Base-by-base conservation (phyloP, 805 yeast species). In the Candida ficus region DNA sequence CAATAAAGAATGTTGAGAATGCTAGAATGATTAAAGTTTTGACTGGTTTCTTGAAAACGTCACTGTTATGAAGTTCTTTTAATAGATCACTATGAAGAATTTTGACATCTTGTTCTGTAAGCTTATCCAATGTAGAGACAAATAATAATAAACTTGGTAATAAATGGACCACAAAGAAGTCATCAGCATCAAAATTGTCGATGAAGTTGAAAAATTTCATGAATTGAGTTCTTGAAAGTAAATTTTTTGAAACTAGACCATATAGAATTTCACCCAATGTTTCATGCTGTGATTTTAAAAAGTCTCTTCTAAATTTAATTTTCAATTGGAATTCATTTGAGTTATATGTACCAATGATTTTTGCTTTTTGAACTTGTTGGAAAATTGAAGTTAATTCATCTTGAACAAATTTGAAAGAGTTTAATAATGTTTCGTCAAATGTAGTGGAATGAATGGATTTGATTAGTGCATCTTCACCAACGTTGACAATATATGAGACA, bases 281-380 rank as follows among this genome's bases (percentile, higher is more conserved):
- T 52, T 87, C 95, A 57, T 89, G 93, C 50, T 81, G 80, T 37
- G 67, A 67, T 38, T 77, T 71, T 22, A 86, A 65, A 47, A 77
- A 78, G 41, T 75, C 76, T 46, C 88, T 75, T 53, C 83, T 74
- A 51, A 74, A 80, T 28, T 67, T 68, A 27, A 83, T 58, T 17
- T 68, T 63, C 36, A 77, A 70, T 35, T 67, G 66, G 42, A 77
- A 73, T 6, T 63, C 60, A 17, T 68, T 50, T 46, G 68, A 60
- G 56, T 69, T 43, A 48, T 71, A 63, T 41, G 70, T 58, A 47
- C 84, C 80, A 47, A 78, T 64, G 37, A 83, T 63, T 61, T 74
- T 70, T 44, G 75, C 62, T 58, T 76, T 64, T 51, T 72, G 69
- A 38, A 78, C 65, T 4, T 57, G 46, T 49, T 78, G 79, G 45